Evolutionary conservation across 208 protist species (phyloP).

Genomic region (Leishmania amazonensis): DNA sequence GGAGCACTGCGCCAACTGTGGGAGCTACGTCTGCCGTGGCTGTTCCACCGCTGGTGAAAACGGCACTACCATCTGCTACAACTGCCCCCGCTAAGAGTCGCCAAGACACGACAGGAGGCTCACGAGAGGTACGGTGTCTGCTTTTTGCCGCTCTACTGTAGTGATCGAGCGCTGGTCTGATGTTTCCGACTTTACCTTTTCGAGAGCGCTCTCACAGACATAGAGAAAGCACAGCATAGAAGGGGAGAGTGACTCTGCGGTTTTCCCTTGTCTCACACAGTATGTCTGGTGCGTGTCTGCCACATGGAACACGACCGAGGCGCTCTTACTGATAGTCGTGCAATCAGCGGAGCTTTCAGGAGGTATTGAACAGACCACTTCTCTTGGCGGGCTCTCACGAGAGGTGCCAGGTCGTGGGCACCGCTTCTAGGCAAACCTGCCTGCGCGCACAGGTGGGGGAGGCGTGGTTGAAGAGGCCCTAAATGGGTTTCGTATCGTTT

Average conservation of each 20-base stretch:
- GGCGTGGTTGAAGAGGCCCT: too few relatives aligned
- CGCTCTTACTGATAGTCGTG: background rate
- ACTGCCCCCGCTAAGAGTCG: constrained; percentile 63
- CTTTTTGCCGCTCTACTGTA: background rate
- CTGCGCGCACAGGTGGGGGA: background rate
- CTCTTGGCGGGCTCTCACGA: background rate
- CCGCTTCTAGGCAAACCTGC: background rate
- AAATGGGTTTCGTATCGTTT: background rate
- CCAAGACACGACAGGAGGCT: background rate
- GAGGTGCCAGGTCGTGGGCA: background rate
- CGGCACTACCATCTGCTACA: constrained; percentile 71
- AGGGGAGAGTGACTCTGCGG: background rate
- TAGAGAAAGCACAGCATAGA: background rate
- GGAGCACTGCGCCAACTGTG: constrained; percentile 35
- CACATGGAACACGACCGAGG: background rate
- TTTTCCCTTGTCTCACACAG: background rate
- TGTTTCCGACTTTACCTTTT: background rate
- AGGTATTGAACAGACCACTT: background rate
- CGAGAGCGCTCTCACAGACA: background rate
- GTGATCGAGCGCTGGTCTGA: too few relatives aligned
- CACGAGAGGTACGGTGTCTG: background rate
- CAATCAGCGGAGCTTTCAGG: background rate
- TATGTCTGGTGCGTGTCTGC: background rate
- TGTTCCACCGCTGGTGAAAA: constrained; percentile 75
- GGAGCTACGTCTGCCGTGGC: constrained; percentile 33